Base-by-base conservation (phyloP, 2,329 filamentous ascomycete genomes). In the Xylaria sp. region DNA sequence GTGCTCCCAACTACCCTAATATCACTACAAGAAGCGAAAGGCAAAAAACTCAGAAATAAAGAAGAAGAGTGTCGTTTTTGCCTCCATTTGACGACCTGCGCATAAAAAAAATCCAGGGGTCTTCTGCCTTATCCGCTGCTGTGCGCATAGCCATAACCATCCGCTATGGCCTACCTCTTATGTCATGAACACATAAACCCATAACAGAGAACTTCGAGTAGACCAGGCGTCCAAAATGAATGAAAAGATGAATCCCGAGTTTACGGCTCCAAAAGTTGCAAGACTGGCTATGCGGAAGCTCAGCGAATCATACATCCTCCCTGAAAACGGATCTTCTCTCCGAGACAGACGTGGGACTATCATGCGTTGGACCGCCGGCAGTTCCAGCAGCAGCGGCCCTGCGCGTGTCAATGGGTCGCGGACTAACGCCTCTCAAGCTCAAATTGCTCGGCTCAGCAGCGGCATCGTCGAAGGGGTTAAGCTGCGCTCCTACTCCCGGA, bases 391-490 rank as follows among this genome's bases (percentile, higher is more conserved):
- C 54, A 1, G 70, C 51, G 1, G 65, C 63, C 31, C 31, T 66
- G 39, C 39, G 78, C 36, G 85, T 85, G 59, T 89, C 84, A 73
- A 72, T 88, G n/a, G 93, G 93, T 73, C 92, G 81, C 2, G 93
- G 92, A 79, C 92, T 95, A 36, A 94, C 89, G 31, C 91, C 92
- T 64, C 92, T 82, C 80, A 93, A 75, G 78, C 84, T 87, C 66
- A 88, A 77, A 75, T 87, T 88, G 70, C 89, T 90, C 71, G 86
- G 83, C 78, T 89, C 89, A 4, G 87, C 88, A 36, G 88, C 85
- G 62, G 82, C 75, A 74, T 93, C 92, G 62, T 90, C 91, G 77
- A 94, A 94, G 0, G 92, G 92, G 79, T 95, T 91, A 62, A 74
- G 72, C 61, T 75, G 73, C 64, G 78, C 74, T 67, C 74, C 64